Percentiles rank a stretch among this genome's conserved stretches.
Evolutionary conservation across 371 early-diverging fungal species (phyloP).

Genomic region (Rhizopus arrhizus): DNA sequence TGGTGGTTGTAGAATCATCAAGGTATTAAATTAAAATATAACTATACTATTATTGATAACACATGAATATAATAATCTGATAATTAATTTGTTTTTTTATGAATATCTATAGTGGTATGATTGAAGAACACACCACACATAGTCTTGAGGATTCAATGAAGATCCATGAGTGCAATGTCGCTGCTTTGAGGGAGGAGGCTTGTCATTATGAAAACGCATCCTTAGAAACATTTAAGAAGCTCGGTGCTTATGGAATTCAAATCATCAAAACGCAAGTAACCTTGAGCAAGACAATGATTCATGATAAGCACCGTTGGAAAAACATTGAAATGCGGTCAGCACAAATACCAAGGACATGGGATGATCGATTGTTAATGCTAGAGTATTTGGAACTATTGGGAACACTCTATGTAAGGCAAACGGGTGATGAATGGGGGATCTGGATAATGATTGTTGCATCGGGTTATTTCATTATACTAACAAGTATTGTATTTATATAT

Average conservation of each 20-base stretch:
- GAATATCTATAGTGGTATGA: constrained; percentile 17
- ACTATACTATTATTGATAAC: too few species aligned
- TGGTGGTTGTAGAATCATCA: constrained; percentile 19
- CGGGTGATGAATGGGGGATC: constrained; percentile 10
- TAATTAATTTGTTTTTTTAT: constrained; percentile 15
- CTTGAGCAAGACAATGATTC: constrained; percentile 19
- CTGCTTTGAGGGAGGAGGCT: constrained; percentile 15
- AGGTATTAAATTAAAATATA: too few species aligned
- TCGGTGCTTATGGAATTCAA: constrained; percentile 19
- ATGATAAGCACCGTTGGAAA: constrained; percentile 17
- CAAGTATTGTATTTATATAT: constrained; percentile 18
- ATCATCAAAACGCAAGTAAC: constrained; percentile 20
- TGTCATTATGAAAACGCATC: constrained; percentile 22
- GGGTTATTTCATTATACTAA: constrained; percentile 20
- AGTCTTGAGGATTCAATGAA: constrained; percentile 22
- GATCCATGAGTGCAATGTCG: constrained; percentile 20
- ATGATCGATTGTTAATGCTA: constrained; percentile 17
- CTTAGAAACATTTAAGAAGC: constrained; percentile 17
- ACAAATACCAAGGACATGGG: constrained; percentile 21
- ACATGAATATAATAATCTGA: too few species aligned
- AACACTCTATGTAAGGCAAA: constrained; percentile 23
- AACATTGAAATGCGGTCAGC: constrained; percentile 20
- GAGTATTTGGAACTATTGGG: constrained; percentile 16
- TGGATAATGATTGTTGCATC: constrained; percentile 22
- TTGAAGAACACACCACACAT: constrained; percentile 18